A percentile compares a stretch with the other conserved stretches of the same genome.
Conservation (phyloP, 257 asterid genomes). For the Plectranthus barbatus region DNA sequence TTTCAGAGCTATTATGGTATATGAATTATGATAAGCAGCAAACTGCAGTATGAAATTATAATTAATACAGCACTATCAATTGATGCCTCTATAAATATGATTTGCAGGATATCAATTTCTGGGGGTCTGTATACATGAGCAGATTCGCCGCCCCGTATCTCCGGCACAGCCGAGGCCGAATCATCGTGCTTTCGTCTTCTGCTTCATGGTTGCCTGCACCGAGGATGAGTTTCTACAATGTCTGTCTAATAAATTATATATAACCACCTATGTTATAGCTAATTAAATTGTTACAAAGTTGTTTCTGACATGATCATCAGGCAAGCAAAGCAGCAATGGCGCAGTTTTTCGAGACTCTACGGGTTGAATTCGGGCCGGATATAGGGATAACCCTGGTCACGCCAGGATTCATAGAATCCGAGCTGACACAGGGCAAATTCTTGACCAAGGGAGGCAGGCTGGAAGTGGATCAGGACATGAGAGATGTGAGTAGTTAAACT, state of each 20-base stretch:
- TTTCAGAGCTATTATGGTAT: slow-evolving; percentile 37
- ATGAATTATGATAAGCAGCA: no score
- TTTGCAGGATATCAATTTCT: slow-evolving; percentile 59
- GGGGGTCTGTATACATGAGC: slow-evolving; percentile 57
- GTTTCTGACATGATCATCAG: slow-evolving; percentile 16
- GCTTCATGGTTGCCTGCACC: slow-evolving; percentile 55
- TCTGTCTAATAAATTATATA: neutral
- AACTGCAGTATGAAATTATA: no score
- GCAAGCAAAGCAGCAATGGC: slow-evolving; percentile 74
- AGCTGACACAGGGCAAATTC: slow-evolving; percentile 60
- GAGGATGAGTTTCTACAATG: slow-evolving; percentile 60
- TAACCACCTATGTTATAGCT: no score
- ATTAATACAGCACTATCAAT: no score
- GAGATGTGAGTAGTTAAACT: slow-evolving; percentile 40
- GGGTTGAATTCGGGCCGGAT: slow-evolving; percentile 63
- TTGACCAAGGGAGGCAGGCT: slow-evolving; percentile 33
- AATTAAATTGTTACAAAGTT: neutral
- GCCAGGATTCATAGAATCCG: slow-evolving; percentile 71
- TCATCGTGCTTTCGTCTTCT: slow-evolving; percentile 48
- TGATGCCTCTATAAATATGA: neutral
- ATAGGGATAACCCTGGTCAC: slow-evolving; percentile 54
- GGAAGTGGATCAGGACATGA: slow-evolving; percentile 42
- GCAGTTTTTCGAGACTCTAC: slow-evolving; percentile 59
- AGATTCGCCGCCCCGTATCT: slow-evolving; percentile 51
- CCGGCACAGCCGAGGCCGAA: slow-evolving; percentile 46